These are phyloP conservation scores for Vigna mungo DNA, from an alignment of 306 rosid genomes.

Conservation along the genomic window DNA sequence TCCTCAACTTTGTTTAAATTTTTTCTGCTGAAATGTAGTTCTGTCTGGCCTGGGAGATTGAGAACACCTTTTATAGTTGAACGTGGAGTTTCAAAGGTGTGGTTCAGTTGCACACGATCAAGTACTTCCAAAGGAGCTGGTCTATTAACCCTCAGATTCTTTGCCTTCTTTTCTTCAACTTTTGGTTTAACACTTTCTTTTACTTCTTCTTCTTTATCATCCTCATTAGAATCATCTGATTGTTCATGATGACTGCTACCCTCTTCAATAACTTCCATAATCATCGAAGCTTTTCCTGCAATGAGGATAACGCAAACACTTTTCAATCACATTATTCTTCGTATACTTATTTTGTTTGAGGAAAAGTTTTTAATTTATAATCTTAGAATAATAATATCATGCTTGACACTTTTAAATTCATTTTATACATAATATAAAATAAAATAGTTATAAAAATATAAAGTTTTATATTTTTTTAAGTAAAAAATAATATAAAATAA, in stretches of 20 bases:
- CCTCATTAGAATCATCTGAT: constrained; percentile 33
- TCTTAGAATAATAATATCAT: too few relatives aligned
- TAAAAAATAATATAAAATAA: too few relatives aligned
- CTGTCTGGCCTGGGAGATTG: constrained; percentile 46
- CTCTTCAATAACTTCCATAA: constrained; percentile 64
- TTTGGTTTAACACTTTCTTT: constrained; percentile 10
- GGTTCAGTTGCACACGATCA: constrained; percentile 56
- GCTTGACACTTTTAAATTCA: too few relatives aligned
- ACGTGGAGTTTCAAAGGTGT: constrained; percentile 60
- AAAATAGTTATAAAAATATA: too few relatives aligned
- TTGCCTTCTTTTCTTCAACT: constrained; percentile 32
- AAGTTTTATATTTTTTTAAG: too few relatives aligned
- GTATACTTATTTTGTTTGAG: background rate
- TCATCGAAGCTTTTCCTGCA: constrained; percentile 51
- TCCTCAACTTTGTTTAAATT: constrained; percentile 60
- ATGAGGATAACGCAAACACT: background rate
- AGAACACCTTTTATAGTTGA: constrained; percentile 65
- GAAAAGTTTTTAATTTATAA: background rate
- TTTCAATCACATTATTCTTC: background rate
- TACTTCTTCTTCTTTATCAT: constrained; percentile 26
- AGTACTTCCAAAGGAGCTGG: constrained; percentile 67
- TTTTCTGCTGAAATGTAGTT: constrained; percentile 57
- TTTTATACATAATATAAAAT: too few relatives aligned
- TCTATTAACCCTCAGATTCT: constrained; percentile 8
- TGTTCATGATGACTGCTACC: constrained; percentile 45